These are phyloP conservation scores for Murraya paniculata DNA, from an alignment of 345 rosid species.

Conservation along the genomic window DNA sequence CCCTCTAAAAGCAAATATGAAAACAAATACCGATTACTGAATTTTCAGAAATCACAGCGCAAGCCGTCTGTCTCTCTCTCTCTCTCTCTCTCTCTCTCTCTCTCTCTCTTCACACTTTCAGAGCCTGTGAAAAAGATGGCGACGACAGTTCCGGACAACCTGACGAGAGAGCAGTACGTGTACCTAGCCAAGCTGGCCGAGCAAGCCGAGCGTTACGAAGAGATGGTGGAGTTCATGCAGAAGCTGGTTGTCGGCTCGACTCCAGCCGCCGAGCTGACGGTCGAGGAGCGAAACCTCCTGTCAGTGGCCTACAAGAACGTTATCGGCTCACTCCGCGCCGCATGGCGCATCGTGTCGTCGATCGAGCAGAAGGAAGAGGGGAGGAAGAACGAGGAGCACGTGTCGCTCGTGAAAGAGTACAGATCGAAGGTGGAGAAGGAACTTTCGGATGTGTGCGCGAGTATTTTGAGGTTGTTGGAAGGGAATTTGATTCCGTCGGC, in stretches of 20 bases:
- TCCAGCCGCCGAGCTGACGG: conserved; percentile 77
- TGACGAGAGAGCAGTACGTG: conserved; percentile 82
- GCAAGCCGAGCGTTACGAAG: conserved; percentile 98
- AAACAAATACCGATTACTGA: background rate
- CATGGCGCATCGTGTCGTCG: conserved; percentile 93
- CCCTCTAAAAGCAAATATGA: background rate
- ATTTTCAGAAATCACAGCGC: background rate
- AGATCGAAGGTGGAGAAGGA: conserved; percentile 92
- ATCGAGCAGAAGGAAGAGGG: conserved; percentile 97
- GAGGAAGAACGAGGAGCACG: conserved; percentile 93
- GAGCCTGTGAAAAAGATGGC: conserved; percentile 21
- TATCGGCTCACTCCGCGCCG: conserved; percentile 96
- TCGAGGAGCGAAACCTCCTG: conserved; percentile 93
- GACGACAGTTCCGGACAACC: conserved; percentile 42
- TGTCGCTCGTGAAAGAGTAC: conserved; percentile 80
- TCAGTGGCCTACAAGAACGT: conserved; percentile 98
- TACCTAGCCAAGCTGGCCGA: conserved; percentile 94
- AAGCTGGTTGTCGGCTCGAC: conserved; percentile 74
- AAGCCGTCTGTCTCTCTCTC: background rate
- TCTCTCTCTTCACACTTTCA: background rate
- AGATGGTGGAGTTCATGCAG: conserved; percentile 96
- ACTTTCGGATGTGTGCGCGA: conserved; percentile 70
- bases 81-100: background rate
- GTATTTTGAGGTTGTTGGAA: conserved; percentile 62
- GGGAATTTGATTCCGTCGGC: conserved; percentile 81